These are phyloP conservation scores for Mucor plumbeus DNA, from an alignment of 371 early-diverging fungal species.

Conservation along the genomic window DNA sequence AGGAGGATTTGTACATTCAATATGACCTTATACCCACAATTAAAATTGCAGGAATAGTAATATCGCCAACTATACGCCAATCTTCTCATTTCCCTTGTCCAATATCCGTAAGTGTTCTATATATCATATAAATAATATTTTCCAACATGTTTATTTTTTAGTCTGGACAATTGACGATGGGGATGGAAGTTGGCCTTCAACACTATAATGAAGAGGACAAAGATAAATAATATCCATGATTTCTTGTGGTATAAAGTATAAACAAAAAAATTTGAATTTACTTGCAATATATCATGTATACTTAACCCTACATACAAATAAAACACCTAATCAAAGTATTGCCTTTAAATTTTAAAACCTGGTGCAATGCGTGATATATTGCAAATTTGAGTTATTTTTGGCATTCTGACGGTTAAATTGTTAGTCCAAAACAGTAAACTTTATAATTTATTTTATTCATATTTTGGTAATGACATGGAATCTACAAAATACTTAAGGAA, in stretches of 20 bases:
- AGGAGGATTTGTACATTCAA: conserved; percentile 29
- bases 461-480: too few relatives aligned
- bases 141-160: neutral
- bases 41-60: conserved; percentile 28
- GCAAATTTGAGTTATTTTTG: too few relatives aligned
- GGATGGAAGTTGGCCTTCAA: neutral
- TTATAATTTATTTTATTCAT: too few relatives aligned
- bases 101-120: conserved; percentile 14
- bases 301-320: too few relatives aligned
- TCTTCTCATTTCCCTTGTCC: conserved; percentile 23
- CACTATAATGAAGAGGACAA: neutral
- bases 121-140: neutral
- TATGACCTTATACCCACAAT: conserved; percentile 48
- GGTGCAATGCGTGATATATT: too few relatives aligned
- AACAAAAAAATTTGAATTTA: neutral
- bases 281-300: neutral
- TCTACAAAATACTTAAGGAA: too few relatives aligned
- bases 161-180: conserved; percentile 5
- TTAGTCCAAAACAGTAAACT: too few relatives aligned
- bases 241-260: neutral
- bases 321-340: too few relatives aligned
- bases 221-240: neutral
- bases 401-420: too few relatives aligned
- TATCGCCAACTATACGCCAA: conserved; percentile 14
- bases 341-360: too few relatives aligned